phyloP scores from a whole-genome alignment of 139 green algal genomes.

The Haematococcus lacustris region DNA sequence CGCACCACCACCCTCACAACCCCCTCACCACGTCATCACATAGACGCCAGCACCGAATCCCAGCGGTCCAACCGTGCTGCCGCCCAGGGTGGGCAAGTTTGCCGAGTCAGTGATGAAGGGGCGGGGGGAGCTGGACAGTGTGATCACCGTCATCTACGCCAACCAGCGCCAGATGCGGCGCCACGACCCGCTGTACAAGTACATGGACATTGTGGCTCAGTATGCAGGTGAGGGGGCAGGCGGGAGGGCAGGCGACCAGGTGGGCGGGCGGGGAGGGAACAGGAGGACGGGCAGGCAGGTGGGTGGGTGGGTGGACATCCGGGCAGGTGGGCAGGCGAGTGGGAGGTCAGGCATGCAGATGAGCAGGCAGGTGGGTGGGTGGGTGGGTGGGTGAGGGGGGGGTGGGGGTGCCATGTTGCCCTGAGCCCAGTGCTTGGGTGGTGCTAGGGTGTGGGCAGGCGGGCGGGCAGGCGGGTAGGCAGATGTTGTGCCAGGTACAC shows the following conservation, averaged over 20 bases:
- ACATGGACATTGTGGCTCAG: slow-evolving; percentile 68
- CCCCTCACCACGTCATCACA: too few species aligned
- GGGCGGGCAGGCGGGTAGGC: too few species aligned
- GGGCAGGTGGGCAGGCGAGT: slow-evolving; percentile 2
- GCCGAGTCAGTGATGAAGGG: slow-evolving; percentile 38
- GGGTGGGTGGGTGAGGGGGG: not conserved
- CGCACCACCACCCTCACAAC: too few species aligned
- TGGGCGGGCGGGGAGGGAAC: not conserved
- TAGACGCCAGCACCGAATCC: too few species aligned
- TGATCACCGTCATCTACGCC: slow-evolving; percentile 53
- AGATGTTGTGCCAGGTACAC: too few species aligned
- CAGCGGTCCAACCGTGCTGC: too few species aligned
- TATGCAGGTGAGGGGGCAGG: slow-evolving; percentile 23
- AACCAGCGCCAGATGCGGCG: slow-evolving; percentile 67
- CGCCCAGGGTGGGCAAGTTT: not conserved
- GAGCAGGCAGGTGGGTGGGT: not conserved
- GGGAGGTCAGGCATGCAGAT: too few species aligned
- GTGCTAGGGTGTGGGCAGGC: too few species aligned
- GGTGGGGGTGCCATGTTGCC: not conserved
- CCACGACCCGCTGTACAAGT: slow-evolving; percentile 56
- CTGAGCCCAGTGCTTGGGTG: too few species aligned
- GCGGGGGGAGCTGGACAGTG: slow-evolving; percentile 52
- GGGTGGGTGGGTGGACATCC: not conserved
- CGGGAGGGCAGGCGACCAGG: not conserved
- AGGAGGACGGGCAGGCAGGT: not conserved